Evolutionary conservation across 2,329 filamentous ascomycete genomes (phyloP), one percentile per base, ranked within the genome.

Genomic region (Tolypocladium capitatum): DNA sequence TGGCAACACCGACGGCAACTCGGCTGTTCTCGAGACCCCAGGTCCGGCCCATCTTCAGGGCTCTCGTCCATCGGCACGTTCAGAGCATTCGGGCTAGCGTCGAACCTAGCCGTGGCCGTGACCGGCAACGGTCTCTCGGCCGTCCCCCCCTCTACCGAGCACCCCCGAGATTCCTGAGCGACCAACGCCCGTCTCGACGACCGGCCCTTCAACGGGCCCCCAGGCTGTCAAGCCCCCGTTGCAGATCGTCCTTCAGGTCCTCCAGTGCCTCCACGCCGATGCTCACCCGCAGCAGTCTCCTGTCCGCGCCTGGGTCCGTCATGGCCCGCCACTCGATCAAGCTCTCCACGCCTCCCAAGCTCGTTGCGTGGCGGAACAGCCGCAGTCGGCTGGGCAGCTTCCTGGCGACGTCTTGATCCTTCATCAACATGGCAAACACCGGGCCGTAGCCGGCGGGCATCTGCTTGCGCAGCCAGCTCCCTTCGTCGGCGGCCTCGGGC

Each of bases 291-390:
- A 96, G 59, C 62, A 97, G 64, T 49, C 78, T 72, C 59, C 73
- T 76, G 60, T 94, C 86, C 35, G 94, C 81, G 1, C 63, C 72
- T 3, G 66, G 58, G 70, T 98, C 92, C 50, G 81, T 83, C 87
- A 98, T 92, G 43, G 84, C 79, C 50, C 92, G 75, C 92, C 92
- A 98, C 75, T 98, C 92, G 56, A 98, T 90, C 70, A 97, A 67
- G 60, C 87, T 92, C 75, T 97, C 92, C 10, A 97, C 88, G 5
- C 92, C 91, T 2, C 92, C 92, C 28, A 97, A 67, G 63, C 86
- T 94, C 2, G 92, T 98, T 6, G 92, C 92, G 66, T 98, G 92
- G 57, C 95, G 87, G 70, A 97, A 97, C 41, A 95, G 74, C 2
- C 72, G 62, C 62, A 97, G 67, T 64, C 86, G 85, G 59, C 83